Evolutionary conservation across 768 basidiomycete species (phyloP), one percentile per base, ranked within the genome.

Genomic region (Chalciporus chontae): DNA sequence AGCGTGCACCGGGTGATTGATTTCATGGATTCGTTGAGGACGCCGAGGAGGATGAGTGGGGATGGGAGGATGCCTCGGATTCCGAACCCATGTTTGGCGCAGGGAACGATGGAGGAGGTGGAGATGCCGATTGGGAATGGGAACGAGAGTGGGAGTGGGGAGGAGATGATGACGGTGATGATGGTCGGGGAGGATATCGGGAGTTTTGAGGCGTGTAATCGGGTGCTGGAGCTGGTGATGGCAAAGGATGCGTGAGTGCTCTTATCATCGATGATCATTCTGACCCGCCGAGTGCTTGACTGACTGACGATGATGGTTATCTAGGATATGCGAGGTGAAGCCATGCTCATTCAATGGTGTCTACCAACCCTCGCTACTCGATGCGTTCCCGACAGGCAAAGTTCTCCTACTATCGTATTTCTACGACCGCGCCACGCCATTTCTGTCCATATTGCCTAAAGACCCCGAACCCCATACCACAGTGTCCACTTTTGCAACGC

Each of bases 261-360:
- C 27, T 21, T 26, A 11, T 43, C 8, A 23, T 46, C 42, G 15
- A 32, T 37, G 26, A 23, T 44, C 47, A 8, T 37, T 31, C 37
- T 54, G 5, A 43, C 10, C 4, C 5, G 31, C 4, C 5, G 31
- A 36, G 15, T 36, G 34, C 26, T 17, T 32, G 1, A 32, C 34
- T 37, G 32, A 48, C 29, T 26, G 31, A 42, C 29, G 21, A 23
- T 40, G 0, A 34, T 32, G 15, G 26, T 7, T 44, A 44, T 17
- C 23, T 40, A 88, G 91, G 0, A 78, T 93, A 51, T 99, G 95
- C 68, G 83, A 90, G 59, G 74, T 87, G 53, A 90, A 94, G 61
- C 96, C 96, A 0, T 99, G 96, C 66, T 90, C 95, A 5, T 99
- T 99, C 73, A 85, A 91, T 61, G 96, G 96, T 11, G 92, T 96